phyloP scores from a whole-genome alignment of 1,139 yeast species.

The Pichia kudriavzevii region DNA sequence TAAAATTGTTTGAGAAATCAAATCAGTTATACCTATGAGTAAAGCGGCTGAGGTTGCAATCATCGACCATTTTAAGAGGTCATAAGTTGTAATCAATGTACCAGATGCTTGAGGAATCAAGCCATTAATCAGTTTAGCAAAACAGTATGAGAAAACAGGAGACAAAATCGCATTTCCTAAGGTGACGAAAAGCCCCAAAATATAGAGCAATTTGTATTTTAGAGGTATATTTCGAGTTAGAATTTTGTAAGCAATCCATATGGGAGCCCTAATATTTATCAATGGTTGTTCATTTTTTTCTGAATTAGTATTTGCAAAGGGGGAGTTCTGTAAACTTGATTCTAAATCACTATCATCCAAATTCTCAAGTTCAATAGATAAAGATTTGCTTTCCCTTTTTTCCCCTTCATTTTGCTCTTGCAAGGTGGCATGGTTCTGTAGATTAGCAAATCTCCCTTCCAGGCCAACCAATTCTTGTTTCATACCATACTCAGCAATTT shows the following conservation, averaged over 20 bases:
- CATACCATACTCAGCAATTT: slow-evolving; percentile 38
- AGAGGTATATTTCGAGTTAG: slow-evolving; percentile 4
- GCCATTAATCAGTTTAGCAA: slow-evolving; percentile 58
- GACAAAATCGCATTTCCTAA: slow-evolving; percentile 53
- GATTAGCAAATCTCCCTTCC: slow-evolving; percentile 13
- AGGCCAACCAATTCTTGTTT: slow-evolving; percentile 29
- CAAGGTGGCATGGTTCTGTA: slow-evolving; percentile 3
- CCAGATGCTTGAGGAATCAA: slow-evolving; percentile 34
- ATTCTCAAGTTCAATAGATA: slow-evolving; percentile 6
- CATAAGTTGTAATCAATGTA: slow-evolving; percentile 32
- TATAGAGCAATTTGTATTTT: slow-evolving; percentile 12
- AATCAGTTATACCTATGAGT: slow-evolving; percentile 52
- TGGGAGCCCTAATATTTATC: slow-evolving; percentile 9
- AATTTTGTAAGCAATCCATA: slow-evolving; percentile 7
- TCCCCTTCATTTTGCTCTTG: background rate
- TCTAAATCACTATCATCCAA: background rate
- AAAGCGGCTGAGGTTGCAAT: slow-evolving; percentile 53
- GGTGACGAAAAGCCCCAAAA: slow-evolving; percentile 47
- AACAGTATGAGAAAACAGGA: slow-evolving; percentile 73
- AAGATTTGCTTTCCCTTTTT: slow-evolving; percentile 6
- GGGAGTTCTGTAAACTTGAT: background rate
- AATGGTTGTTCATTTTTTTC: background rate
- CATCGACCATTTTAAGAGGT: slow-evolving; percentile 58
- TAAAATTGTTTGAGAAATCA: slow-evolving; percentile 42
- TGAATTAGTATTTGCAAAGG: no score